Percentiles rank a stretch among this genome's conserved stretches.
Conservation (phyloP, 2,329 filamentous ascomycete species). For the Pseudogymnoascus sp. region DNA sequence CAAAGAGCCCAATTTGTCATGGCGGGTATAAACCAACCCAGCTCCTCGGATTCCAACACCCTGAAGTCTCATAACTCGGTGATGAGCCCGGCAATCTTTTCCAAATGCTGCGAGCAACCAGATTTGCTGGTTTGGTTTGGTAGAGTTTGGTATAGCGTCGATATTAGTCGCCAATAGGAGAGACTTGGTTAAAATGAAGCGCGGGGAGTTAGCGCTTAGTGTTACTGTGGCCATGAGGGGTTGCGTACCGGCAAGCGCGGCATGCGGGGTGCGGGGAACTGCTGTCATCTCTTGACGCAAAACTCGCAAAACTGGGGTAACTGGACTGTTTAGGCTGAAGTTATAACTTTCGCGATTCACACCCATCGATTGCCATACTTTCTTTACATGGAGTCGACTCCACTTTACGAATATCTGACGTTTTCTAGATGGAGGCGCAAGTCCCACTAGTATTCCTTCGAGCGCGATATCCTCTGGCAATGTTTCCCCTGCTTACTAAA, state of each 20-base stretch:
- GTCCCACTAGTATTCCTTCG: no score
- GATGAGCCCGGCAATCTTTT: not conserved
- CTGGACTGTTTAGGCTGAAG: not conserved
- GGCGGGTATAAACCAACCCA: not conserved
- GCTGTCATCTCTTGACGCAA: not conserved
- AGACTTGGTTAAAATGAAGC: not conserved
- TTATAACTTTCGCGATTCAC: not conserved
- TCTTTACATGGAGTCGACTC: no score
- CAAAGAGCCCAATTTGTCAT: not conserved
- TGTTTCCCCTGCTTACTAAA: no score
- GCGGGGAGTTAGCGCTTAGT: not conserved
- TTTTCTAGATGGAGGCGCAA: not conserved
- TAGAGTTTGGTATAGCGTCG: not conserved
- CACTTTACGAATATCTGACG: not conserved
- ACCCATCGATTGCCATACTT: no score
- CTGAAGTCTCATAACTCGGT: not conserved
- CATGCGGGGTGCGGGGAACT: not conserved
- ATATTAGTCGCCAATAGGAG: not conserved
- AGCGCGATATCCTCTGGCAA: no score
- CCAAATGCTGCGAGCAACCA: not conserved
- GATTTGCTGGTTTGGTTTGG: not conserved
- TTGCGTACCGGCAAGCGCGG: not conserved
- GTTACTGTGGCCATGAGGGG: not conserved
- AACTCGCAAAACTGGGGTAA: not conserved
- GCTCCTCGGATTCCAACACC: not conserved